These are phyloP conservation scores for Novakomyces olei DNA, from an alignment of 805 yeast species.

Conservation along the genomic window DNA sequence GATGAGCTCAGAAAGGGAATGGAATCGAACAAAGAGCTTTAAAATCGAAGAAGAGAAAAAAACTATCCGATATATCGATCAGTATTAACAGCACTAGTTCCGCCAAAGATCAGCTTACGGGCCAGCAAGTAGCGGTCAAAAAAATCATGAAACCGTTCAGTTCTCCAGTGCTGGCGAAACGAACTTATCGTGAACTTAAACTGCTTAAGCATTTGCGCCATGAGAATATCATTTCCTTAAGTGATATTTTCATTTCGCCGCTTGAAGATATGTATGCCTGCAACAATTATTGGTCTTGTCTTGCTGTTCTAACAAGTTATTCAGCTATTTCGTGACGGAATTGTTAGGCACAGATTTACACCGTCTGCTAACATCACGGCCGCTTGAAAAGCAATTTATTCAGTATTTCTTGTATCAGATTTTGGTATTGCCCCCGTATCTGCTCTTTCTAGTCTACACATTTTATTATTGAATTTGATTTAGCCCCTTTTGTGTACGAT, in stretches of 20 bases:
- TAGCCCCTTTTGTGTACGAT: too few species aligned
- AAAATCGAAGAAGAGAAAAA: neutral
- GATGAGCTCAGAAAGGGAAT: constrained; percentile 6
- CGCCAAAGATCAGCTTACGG: constrained; percentile 75
- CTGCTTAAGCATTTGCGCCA: constrained; percentile 80
- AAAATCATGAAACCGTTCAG: constrained; percentile 95
- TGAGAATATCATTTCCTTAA: constrained; percentile 70
- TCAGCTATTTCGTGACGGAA: constrained; percentile 89
- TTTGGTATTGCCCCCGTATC: too few species aligned
- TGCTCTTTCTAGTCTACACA: too few species aligned
- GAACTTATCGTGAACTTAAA: constrained; percentile 91
- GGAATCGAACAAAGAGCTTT: neutral
- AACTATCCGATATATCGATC: constrained; percentile 1
- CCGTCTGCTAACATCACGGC: constrained; percentile 72
- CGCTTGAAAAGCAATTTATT: constrained; percentile 85
- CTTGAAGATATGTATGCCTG: constrained; percentile 56
- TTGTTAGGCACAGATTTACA: constrained; percentile 92
- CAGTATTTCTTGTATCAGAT: constrained; percentile 94
- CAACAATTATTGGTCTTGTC: neutral
- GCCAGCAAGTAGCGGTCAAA: constrained; percentile 87
- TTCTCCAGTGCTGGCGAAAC: constrained; percentile 81
- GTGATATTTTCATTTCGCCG: constrained; percentile 85
- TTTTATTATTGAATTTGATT: too few species aligned
- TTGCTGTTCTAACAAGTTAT: constrained; percentile 9
- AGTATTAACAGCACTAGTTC: constrained; percentile 20